Conservation (phyloP, 2,329 filamentous ascomycete species). For the Fusarium stilboides region DNA sequence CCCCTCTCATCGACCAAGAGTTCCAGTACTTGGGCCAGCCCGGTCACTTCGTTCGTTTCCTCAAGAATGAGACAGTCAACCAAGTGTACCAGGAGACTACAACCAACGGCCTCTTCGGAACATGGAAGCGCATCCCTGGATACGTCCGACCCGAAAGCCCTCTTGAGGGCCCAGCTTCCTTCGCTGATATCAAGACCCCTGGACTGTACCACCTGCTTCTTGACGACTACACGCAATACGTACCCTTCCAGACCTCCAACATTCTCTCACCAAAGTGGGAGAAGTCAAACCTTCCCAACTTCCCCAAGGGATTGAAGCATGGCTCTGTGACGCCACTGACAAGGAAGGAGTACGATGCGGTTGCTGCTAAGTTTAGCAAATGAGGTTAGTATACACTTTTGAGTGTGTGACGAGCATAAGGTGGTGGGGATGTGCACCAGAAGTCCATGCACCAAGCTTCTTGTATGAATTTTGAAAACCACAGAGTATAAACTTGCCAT, state of each 20-base stretch:
- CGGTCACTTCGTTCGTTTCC: constrained; percentile 62
- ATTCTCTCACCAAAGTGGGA: constrained; percentile 52
- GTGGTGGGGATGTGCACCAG: neutral
- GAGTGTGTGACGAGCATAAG: neutral
- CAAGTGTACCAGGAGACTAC: constrained; percentile 65
- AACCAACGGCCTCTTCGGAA: constrained; percentile 63
- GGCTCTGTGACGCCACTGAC: constrained; percentile 63
- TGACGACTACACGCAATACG: constrained; percentile 62
- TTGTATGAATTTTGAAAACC: neutral
- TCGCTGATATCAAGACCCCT: constrained; percentile 55
- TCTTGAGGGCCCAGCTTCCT: constrained; percentile 58
- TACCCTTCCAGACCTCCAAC: constrained; percentile 60
- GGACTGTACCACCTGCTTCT: constrained; percentile 60
- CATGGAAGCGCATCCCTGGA: constrained; percentile 60
- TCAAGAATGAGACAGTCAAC: constrained; percentile 65
- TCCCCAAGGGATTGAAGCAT: constrained; percentile 63
- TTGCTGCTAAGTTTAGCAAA: constrained; percentile 32
- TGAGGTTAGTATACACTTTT: neutral
- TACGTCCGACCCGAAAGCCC: constrained; percentile 53
- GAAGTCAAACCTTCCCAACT: constrained; percentile 55
- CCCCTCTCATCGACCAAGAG: constrained; percentile 65
- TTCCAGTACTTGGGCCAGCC: constrained; percentile 61
- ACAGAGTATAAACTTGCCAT: too few species aligned
- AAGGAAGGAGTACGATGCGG: constrained; percentile 57
- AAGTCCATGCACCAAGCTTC: neutral